phyloP scores from a whole-genome alignment of 148 eudicot species.

The Camellia japonica region DNA sequence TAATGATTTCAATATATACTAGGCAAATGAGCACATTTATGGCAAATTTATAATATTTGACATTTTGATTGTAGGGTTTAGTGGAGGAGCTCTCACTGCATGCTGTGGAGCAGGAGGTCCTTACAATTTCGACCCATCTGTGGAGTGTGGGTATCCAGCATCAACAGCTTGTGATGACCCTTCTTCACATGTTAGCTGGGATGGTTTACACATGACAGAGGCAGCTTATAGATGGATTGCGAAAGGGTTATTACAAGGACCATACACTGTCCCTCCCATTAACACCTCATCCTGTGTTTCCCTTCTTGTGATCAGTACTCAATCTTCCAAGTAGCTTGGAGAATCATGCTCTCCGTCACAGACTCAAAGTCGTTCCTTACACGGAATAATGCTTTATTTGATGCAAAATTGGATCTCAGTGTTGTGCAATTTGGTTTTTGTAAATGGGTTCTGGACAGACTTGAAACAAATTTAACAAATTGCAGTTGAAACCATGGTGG shows the following conservation, averaged over 20 bases:
- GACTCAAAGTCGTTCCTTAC: too few species aligned
- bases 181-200: conserved; percentile 28
- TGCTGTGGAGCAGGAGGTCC: conserved; percentile 42
- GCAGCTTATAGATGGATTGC: conserved; percentile 27
- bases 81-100: conserved; percentile 18
- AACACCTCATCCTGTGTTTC: background rate
- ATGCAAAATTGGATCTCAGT: too few species aligned
- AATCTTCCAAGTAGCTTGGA: background rate
- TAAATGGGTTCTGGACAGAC: too few species aligned
- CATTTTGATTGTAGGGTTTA: conserved; percentile 26
- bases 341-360: too few species aligned
- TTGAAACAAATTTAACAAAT: too few species aligned
- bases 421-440: too few species aligned
- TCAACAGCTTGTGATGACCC: conserved; percentile 28
- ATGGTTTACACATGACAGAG: conserved; percentile 37
- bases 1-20: too few species aligned
- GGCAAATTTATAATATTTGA: too few species aligned
- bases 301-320: background rate
- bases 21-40: too few species aligned
- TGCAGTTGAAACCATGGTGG: too few species aligned
- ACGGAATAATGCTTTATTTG: too few species aligned
- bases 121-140: conserved; percentile 13
- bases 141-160: conserved; percentile 14
- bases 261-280: conserved; percentile 21
- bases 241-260: conserved; percentile 24